A percentile compares a stretch with the other conserved stretches of the same genome.
These are phyloP conservation scores for Tolypocladium cylindrosporum DNA, from an alignment of 2,329 filamentous ascomycete species.

Conservation along the genomic window DNA sequence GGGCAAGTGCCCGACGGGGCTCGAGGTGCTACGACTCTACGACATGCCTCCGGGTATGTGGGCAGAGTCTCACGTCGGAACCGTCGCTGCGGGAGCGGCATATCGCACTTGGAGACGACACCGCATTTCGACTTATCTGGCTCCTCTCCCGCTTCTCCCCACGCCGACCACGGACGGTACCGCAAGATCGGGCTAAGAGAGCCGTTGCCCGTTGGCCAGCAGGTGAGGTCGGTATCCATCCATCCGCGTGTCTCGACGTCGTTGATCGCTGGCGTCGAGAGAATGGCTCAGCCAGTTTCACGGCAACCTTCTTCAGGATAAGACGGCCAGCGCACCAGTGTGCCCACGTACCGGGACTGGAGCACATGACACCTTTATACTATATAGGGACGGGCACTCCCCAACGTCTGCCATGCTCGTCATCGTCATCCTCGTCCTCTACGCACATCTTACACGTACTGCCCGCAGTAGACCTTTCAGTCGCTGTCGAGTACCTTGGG, in stretches of 20 bases:
- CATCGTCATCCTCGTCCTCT: neutral
- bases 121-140: neutral
- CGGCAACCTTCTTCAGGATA: neutral
- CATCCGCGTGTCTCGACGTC: neutral
- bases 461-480: neutral
- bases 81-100: neutral
- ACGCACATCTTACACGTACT: neutral
- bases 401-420: neutral
- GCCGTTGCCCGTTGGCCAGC: neutral
- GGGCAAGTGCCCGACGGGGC: neutral
- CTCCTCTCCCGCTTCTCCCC: neutral
- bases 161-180: neutral
- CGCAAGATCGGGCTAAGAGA: neutral
- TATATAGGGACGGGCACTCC: neutral
- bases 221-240: neutral
- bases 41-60: neutral
- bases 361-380: too few species aligned
- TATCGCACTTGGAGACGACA: neutral
- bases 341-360: neutral
- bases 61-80: neutral
- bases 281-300: neutral
- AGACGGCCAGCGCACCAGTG: neutral
- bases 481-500: neutral
- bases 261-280: neutral
- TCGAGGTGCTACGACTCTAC: neutral